A percentile compares a stretch with the other conserved stretches of the same genome.
These are phyloP conservation scores for Crithidia sp. DNA, from an alignment of 208 protist genomes.

Conservation along the genomic window DNA sequence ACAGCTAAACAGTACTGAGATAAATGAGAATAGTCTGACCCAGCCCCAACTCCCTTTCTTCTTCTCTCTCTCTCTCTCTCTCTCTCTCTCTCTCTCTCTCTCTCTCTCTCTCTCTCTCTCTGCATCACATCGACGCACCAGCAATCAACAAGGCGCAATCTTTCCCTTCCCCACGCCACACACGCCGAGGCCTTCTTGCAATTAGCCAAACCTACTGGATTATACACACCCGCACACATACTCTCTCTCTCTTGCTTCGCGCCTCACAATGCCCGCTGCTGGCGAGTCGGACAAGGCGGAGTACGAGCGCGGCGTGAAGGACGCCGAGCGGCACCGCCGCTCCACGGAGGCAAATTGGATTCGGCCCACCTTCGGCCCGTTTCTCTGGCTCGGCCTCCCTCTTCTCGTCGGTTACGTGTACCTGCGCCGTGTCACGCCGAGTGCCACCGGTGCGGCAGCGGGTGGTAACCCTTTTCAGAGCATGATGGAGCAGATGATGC, in stretches of 20 bases:
- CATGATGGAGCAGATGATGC: constrained; percentile 91
- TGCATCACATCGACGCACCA: neutral
- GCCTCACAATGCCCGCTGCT: constrained; percentile 10
- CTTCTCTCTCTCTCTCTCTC: constrained; percentile 10
- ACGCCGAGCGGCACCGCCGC: constrained; percentile 69
- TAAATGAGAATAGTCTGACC: too few relatives aligned
- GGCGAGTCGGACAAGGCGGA: constrained; percentile 23
- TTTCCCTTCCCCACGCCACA: too few relatives aligned
- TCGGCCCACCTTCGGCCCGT: constrained; percentile 67
- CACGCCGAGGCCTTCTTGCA: too few relatives aligned
- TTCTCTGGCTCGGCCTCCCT: constrained; percentile 81
- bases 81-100: constrained; percentile 16
- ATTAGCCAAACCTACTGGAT: neutral
- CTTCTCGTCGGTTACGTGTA: constrained; percentile 63
- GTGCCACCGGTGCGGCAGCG: constrained; percentile 4
- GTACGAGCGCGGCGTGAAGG: constrained; percentile 72
- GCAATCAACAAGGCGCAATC: too few relatives aligned
- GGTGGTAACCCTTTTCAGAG: constrained; percentile 62
- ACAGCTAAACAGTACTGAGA: too few relatives aligned
- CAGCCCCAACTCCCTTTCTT: neutral
- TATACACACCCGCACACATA: constrained; percentile 12
- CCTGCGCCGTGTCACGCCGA: constrained; percentile 49
- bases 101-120: constrained; percentile 12
- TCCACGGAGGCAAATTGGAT: constrained; percentile 87
- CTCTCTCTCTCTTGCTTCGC: constrained; percentile 1